A percentile compares a stretch with the other conserved stretches of the same genome.
These are phyloP conservation scores for Cyberlindnera samutprakarnensis DNA, from an alignment of 805 yeast genomes.

Conservation along the genomic window DNA sequence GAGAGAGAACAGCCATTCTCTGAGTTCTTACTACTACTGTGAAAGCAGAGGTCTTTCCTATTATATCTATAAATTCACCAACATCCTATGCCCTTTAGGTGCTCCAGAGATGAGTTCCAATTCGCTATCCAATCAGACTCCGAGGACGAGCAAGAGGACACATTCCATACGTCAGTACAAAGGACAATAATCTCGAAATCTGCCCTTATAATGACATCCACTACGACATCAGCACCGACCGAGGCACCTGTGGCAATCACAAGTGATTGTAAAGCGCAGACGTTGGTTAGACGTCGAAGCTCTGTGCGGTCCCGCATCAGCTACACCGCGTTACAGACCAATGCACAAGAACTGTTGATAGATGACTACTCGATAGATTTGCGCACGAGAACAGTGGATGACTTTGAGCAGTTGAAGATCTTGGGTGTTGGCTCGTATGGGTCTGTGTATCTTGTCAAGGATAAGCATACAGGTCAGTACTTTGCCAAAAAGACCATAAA, in stretches of 20 bases:
- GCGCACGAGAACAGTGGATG: slow-evolving; percentile 26
- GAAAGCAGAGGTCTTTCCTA: too few relatives aligned
- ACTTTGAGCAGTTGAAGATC: slow-evolving; percentile 65
- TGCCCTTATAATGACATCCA: background rate
- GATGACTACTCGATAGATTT: slow-evolving; percentile 5
- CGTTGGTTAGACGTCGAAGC: slow-evolving; percentile 7
- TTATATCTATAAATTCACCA: too few relatives aligned
- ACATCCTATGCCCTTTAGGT: too few relatives aligned
- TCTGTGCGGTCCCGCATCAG: slow-evolving; percentile 15
- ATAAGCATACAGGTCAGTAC: slow-evolving; percentile 47
- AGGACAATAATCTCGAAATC: background rate
- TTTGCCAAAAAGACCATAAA: slow-evolving; percentile 84
- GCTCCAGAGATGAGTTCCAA: too few relatives aligned
- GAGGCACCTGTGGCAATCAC: background rate
- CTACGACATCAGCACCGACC: background rate
- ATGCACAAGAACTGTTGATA: slow-evolving; percentile 9
- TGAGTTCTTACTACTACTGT: too few relatives aligned
- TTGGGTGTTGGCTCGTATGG: slow-evolving; percentile 88
- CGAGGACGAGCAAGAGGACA: background rate
- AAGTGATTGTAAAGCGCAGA: slow-evolving; percentile 1
- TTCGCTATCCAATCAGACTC: background rate
- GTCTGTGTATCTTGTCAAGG: slow-evolving; percentile 72
- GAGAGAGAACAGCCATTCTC: too few relatives aligned
- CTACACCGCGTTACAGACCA: slow-evolving; percentile 9
- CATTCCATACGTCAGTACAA: background rate